These are phyloP conservation scores for Paramecium sexaurelia DNA, from an alignment of 73 alveolate species.

Conservation along the genomic window DNA sequence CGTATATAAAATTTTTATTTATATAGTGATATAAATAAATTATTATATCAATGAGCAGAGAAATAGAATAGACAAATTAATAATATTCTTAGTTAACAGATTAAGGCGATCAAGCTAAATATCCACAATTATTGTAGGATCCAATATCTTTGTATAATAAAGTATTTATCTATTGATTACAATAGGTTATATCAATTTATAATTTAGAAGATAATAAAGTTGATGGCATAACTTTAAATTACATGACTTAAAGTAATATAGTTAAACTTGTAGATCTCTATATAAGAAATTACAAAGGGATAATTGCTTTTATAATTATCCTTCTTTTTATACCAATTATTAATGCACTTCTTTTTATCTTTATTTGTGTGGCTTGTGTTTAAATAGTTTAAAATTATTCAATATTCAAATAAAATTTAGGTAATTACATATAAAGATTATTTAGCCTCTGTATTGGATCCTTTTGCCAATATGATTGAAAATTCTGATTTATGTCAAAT, in stretches of 20 bases:
- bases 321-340: conserved; percentile 4
- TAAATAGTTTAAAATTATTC: not conserved
- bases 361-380: not conserved
- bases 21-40: not conserved
- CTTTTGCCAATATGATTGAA: conserved; percentile 35
- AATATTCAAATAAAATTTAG: not conserved
- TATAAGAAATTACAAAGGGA: conserved; percentile 19
- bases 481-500: conserved; percentile 22
- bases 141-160: not conserved
- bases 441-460: not conserved
- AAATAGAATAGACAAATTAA: not conserved
- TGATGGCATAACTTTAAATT: not conserved
- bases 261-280: not conserved
- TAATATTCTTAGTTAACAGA: not conserved
- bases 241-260: not conserved
- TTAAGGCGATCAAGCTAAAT: not conserved
- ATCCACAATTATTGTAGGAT: not conserved
- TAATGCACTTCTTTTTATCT: not conserved
- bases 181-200: not conserved
- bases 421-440: not conserved
- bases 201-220: conserved; percentile 18
- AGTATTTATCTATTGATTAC: not conserved
- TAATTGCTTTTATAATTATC: not conserved
- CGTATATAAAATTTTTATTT: too few relatives aligned
- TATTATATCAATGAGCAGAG: not conserved